Evolutionary conservation across 495 filamentous ascomycete genomes (phyloP).

Genomic region (Penicillium silybi): DNA sequence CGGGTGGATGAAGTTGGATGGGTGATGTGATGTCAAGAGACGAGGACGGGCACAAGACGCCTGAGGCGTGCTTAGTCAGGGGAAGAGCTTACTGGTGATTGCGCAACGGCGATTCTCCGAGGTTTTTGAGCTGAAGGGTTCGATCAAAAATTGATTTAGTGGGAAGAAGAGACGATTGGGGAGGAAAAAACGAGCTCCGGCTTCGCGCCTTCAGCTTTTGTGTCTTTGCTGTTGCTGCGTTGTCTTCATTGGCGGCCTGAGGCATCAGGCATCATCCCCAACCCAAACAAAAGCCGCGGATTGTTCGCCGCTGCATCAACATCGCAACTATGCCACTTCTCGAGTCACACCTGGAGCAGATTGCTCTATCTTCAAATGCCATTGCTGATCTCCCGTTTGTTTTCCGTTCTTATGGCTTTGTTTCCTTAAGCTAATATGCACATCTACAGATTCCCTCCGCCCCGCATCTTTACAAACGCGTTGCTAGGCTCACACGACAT

Average conservation of each 20-base stretch:
- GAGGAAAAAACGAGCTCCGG: neutral
- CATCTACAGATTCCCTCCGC: conserved; percentile 67
- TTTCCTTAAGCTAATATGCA: conserved; percentile 3
- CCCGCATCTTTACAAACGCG: conserved; percentile 96
- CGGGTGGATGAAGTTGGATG: conserved; percentile 37
- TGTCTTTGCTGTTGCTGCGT: neutral
- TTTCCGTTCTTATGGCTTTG: neutral
- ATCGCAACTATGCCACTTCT: conserved; percentile 64
- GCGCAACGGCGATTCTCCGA: neutral
- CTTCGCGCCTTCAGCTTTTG: neutral
- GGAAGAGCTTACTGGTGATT: conserved; percentile 25
- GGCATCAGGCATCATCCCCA: conserved; percentile 16
- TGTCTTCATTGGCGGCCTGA: conserved; percentile 18
- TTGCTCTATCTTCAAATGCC: conserved; percentile 72
- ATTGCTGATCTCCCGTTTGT: conserved; percentile 81
- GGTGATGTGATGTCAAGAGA: conserved; percentile 49
- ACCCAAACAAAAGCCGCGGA: neutral
- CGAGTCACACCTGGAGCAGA: conserved; percentile 85
- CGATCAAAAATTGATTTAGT: neutral
- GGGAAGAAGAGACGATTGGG: neutral
- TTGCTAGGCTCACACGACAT: conserved; percentile 86
- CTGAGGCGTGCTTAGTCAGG: conserved; percentile 41
- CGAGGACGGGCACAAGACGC: conserved; percentile 36
- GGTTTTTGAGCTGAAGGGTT: neutral
- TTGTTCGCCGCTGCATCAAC: neutral